Evolutionary conservation across 208 protist genomes (phyloP), one percentile per base, ranked within the genome.

Genomic region (Trypanosoma lewisi): DNA sequence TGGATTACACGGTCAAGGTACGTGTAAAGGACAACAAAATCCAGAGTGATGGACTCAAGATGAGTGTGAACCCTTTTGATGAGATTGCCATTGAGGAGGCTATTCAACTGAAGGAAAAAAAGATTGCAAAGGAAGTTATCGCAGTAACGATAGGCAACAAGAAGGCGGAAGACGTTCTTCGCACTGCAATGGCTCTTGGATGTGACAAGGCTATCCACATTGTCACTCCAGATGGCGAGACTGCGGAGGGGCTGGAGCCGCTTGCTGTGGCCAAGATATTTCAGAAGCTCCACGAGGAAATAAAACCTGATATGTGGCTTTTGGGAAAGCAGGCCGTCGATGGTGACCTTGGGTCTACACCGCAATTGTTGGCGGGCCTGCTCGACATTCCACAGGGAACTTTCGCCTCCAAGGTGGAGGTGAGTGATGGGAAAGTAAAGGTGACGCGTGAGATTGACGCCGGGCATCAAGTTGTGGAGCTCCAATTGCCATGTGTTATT

Each of bases 311-410:
- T 57, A 73, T 96, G 52, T 94, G 85, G 85, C 73, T 96, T 50
- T 67, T 95, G 0, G 97, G 97, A 51, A 99, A 99, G 80, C 97
- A 99, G 78, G 93, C 96, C 17, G 97, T 99, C 41, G 97, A 99
- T 70, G 92, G 90, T 36, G 97, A 99, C 73, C 79, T 78, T 59
- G 95, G 96, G 78, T 91, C 87, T 73, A 98, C 96, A 2, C 79
- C 94, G 14, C 97, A 98, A 78, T 89, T 98, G 36, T 85, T 99
- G 1, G 87, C 97, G 34, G 93, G 86, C 7, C 77, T 98, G 8
- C 56, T 98, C 17, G 81, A 94, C 30, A 91, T 92, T 70, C 91
- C 96, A n/a, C 96, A 98, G 80, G 97, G 75, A 30, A 96, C 96
- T 25, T 98, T 98, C 56, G 94, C 91, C 11, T 98, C 94, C 8